phyloP scores from a whole-genome alignment of 768 basidiomycete species.

The Boletus eberwhitei region DNA sequence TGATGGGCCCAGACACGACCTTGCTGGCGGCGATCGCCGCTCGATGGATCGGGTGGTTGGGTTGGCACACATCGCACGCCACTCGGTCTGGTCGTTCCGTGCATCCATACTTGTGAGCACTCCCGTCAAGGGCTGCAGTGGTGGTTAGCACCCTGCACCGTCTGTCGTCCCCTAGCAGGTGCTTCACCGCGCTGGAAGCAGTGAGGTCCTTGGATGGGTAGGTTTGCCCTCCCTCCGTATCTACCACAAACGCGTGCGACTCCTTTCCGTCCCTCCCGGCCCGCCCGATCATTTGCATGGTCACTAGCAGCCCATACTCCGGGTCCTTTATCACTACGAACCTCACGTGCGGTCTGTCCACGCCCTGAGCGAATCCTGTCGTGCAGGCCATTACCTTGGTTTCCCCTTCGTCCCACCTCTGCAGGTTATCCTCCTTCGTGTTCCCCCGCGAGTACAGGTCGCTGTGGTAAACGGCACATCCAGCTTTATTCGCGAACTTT shows the following conservation, averaged over 20 bases:
- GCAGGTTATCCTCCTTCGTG: background rate
- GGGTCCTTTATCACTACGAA: conserved; percentile 1
- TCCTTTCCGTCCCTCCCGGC: background rate
- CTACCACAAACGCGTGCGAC: background rate
- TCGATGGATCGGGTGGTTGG: too few species aligned
- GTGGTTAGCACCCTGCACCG: too few species aligned
- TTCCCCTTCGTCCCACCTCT: background rate
- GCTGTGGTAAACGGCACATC: background rate
- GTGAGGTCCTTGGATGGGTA: too few species aligned
- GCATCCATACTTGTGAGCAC: too few species aligned
- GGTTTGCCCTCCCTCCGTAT: background rate
- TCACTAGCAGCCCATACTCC: background rate
- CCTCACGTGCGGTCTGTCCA: background rate
- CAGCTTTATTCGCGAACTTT: too few species aligned
- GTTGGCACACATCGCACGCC: too few species aligned
- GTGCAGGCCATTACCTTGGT: conserved; percentile 3
- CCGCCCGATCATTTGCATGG: background rate
- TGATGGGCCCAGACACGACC: too few species aligned
- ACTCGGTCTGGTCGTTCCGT: too few species aligned
- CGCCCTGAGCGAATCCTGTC: background rate
- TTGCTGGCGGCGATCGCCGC: too few species aligned
- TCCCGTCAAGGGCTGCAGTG: too few species aligned
- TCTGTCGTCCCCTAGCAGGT: too few species aligned
- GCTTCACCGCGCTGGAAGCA: too few species aligned
- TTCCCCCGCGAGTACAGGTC: background rate